phyloP scores from a whole-genome alignment of 805 yeast genomes.

The Lipomyces starkeyi region DNA sequence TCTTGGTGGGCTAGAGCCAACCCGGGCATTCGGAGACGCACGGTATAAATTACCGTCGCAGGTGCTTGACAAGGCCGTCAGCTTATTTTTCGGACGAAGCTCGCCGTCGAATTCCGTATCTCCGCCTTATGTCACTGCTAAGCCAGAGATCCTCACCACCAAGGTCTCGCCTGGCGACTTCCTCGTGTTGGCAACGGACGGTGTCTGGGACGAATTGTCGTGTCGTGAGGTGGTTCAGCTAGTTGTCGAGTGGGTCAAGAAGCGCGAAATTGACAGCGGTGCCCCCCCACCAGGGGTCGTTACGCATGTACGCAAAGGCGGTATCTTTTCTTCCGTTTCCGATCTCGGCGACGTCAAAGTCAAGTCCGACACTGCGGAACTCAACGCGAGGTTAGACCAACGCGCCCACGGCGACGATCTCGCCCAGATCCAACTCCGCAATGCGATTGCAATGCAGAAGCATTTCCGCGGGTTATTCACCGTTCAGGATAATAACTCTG shows the following conservation, averaged over 20 bases:
- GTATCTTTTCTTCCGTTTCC: constrained; percentile 24
- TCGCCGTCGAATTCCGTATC: constrained; percentile 71
- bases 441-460: constrained; percentile 13
- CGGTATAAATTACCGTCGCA: constrained; percentile 82
- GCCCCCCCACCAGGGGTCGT: constrained; percentile 60
- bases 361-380: constrained; percentile 19
- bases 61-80: constrained; percentile 73
- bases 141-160: constrained; percentile 81
- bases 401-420: constrained; percentile 10
- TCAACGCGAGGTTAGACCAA: constrained; percentile 22
- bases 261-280: constrained; percentile 63
- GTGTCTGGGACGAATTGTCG: constrained; percentile 86
- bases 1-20: constrained; percentile 90
- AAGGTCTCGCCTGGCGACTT: constrained; percentile 80
- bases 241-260: constrained; percentile 92
- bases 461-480: constrained; percentile 37
- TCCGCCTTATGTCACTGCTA: constrained; percentile 98
- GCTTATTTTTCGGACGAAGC: constrained; percentile 78
- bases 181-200: constrained; percentile 92
- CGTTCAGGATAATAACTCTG: constrained; percentile 82
- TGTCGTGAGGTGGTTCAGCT: constrained; percentile 92
- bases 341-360: constrained; percentile 27
- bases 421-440: constrained; percentile 9
- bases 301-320: constrained; percentile 24
- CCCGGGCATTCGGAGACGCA: constrained; percentile 97